Percentiles rank a stretch among this genome's conserved stretches.
These are phyloP conservation scores for Colletotrichum sp. DNA, from an alignment of 2,329 filamentous ascomycete species.

Conservation along the genomic window DNA sequence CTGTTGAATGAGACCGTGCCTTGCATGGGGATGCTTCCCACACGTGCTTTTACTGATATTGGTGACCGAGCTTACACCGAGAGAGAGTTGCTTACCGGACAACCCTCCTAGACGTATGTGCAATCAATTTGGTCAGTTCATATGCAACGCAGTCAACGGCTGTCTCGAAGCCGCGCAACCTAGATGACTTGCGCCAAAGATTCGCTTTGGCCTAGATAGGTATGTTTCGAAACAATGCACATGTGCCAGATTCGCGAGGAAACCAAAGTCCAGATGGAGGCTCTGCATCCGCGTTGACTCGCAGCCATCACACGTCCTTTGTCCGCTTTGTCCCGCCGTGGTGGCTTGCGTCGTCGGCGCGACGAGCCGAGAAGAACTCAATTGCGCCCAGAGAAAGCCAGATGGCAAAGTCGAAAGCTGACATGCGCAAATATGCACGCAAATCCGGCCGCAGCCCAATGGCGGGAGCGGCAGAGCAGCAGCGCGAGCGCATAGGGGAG, in stretches of 20 bases:
- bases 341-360: background rate
- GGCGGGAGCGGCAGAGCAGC: background rate
- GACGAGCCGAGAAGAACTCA: background rate
- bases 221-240: background rate
- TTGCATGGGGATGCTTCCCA: rapidly evolving
- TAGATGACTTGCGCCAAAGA: background rate
- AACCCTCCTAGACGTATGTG: background rate
- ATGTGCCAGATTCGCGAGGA: background rate
- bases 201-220: background rate
- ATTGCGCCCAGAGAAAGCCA: background rate
- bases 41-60: background rate
- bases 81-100: rapidly evolving
- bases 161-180: background rate
- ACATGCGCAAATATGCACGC: background rate
- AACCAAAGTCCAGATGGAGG: background rate
- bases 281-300: background rate
- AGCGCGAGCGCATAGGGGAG: background rate
- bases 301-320: background rate
- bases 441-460: background rate
- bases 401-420: background rate
- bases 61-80: background rate
- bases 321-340: background rate
- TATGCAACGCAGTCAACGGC: background rate
- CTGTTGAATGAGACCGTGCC: background rate
- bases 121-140: background rate